A percentile compares a stretch with the other conserved stretches of the same genome.
Conservation (phyloP, 805 yeast species). For the Candida vartiovaarae region DNA sequence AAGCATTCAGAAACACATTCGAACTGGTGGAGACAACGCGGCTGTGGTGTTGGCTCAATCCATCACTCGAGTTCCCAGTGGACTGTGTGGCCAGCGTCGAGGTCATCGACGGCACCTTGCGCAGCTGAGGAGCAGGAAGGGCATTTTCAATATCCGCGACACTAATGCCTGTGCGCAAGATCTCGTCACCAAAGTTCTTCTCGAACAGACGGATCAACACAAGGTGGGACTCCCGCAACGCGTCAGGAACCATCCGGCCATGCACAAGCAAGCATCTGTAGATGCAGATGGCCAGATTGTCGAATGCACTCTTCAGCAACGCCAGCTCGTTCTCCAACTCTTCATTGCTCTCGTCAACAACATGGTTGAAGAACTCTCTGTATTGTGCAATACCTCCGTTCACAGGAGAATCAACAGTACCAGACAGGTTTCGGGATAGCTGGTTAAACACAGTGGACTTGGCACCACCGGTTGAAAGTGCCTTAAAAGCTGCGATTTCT, state of each 20-base stretch:
- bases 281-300: slow-evolving; percentile 60
- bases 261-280: slow-evolving; percentile 63
- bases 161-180: slow-evolving; percentile 30
- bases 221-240: slow-evolving; percentile 58
- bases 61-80: background rate
- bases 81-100: slow-evolving; percentile 1
- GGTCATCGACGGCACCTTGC: slow-evolving; percentile 14
- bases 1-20: slow-evolving; percentile 6
- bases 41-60: background rate
- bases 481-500: slow-evolving; percentile 51
- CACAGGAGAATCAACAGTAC: slow-evolving; percentile 88
- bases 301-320: slow-evolving; percentile 39
- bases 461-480: slow-evolving; percentile 44
- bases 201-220: slow-evolving; percentile 53
- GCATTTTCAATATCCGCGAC: slow-evolving; percentile 21
- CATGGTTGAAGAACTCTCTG: slow-evolving; percentile 53
- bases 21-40: slow-evolving; percentile 1
- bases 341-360: slow-evolving; percentile 21
- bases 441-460: slow-evolving; percentile 47
- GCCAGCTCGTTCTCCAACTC: slow-evolving; percentile 24
- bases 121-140: slow-evolving; percentile 12
- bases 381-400: slow-evolving; percentile 90
- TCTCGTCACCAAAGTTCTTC: slow-evolving; percentile 63
- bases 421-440: slow-evolving; percentile 64
- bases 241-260: slow-evolving; percentile 50